Base-by-base conservation (phyloP, 208 protist species). In the Trypanosoma caninum region DNA sequence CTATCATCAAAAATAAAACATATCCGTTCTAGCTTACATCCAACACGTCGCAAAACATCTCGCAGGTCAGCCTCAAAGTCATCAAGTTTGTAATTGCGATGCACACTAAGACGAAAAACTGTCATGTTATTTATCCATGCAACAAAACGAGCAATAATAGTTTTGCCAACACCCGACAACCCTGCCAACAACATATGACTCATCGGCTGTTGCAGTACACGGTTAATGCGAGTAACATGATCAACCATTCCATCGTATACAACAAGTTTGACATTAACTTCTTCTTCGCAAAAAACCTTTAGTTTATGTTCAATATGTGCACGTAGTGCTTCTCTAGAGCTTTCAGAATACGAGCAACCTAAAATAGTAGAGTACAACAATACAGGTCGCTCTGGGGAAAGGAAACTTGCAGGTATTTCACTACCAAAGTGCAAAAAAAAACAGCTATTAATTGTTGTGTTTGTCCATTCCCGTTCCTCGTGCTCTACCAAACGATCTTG, bases 1-100 rank as follows among this genome's bases (percentile, higher is more conserved):
- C 88, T 97, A 74, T 99, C 98, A 78, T 99, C 98, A 74, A 99
- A 99, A 38, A 99, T 93, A 81, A 99, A 99, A 71, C 96, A 99
- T 50, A 99, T 98, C 55, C 94, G 96, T 80, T 99, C 97, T 25
- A 96, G 87, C 64, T 97, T 84, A 74, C 91, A 97, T 47, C 98
- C 98, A 18, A 96, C 80, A 37, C 97, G 92, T 13, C 85, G 87
- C 61, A 99, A 78, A 18, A 99, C 76, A 13, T 71, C 82, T 20
- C 98, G 82, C 38, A 99, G 85, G 76, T 99, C 99, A 10, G 96
- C 80, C 63, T 99, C 98, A 75, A 99, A 99, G 79, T 99, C 97
- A 8, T 82, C 63, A 5, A 98, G 69, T 28, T 82, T 87, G 80
- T 99, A 99, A 40, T 90, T 80, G 57, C 96, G 86, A 66, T 99